Evolutionary conservation across 1,284 basidiomycete genomes (phyloP).

Genomic region (Xerocomus cyaneibrunnescens): DNA sequence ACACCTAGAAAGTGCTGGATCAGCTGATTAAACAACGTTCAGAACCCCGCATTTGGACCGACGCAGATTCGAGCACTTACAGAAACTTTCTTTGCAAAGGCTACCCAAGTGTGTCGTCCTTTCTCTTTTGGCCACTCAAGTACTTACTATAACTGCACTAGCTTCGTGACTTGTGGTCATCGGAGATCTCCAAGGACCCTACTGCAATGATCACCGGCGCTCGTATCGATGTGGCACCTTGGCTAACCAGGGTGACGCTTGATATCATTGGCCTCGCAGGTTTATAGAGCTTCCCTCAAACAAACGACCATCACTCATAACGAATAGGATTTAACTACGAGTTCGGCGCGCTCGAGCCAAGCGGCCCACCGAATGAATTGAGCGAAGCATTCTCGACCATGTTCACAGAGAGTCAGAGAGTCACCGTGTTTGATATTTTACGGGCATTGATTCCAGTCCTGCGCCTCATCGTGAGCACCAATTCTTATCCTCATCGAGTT

Average conservation of each 20-base stretch:
- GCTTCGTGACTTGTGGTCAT: constrained; percentile 48
- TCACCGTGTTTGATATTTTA: constrained; percentile 36
- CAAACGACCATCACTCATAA: not conserved
- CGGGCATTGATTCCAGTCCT: constrained; percentile 42
- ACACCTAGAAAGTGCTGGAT: not conserved
- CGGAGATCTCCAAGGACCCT: constrained; percentile 30
- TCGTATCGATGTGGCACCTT: constrained; percentile 50
- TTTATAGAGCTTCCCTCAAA: constrained; percentile 15
- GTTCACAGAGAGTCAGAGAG: constrained; percentile 33
- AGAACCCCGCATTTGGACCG: constrained; percentile 61
- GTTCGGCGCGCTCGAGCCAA: constrained; percentile 51
- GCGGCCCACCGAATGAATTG: constrained; percentile 44
- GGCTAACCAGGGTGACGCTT: constrained; percentile 58
- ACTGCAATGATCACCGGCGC: constrained; percentile 8
- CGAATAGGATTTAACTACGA: constrained; percentile 61
- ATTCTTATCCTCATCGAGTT: not conserved
- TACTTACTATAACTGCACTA: constrained; percentile 15
- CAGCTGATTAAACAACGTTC: not conserved
- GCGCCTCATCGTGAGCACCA: constrained; percentile 30
- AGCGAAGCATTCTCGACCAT: constrained; percentile 47
- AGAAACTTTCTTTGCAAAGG: constrained; percentile 52
- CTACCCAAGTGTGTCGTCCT: constrained; percentile 41
- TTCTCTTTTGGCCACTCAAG: not conserved
- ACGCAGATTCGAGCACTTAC: constrained; percentile 54
- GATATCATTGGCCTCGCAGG: constrained; percentile 72